These are phyloP conservation scores for Zizania latifolia DNA, from an alignment of 176 grass and related monocot genomes.

Conservation along the genomic window DNA sequence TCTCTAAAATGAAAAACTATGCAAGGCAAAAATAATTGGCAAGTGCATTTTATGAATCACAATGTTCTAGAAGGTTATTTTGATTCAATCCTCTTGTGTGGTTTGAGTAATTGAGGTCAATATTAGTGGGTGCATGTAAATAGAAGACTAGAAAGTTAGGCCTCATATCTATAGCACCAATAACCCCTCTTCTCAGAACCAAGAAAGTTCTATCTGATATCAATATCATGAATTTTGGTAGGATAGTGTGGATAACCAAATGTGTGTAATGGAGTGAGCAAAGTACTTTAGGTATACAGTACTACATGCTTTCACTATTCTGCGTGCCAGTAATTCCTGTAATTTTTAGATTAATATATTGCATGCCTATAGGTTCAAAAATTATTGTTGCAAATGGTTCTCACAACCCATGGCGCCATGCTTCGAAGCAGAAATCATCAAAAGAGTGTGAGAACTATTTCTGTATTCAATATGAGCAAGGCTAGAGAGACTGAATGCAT, in stretches of 20 bases:
- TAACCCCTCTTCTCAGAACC: not conserved
- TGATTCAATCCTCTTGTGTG: not conserved
- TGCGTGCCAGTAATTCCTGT: too few species aligned
- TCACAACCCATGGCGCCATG: conserved; percentile 93
- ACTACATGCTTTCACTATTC: too few species aligned
- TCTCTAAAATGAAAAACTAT: not conserved
- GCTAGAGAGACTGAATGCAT: not conserved
- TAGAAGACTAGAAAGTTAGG: not conserved
- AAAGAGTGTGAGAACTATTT: conserved; percentile 41
- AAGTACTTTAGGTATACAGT: not conserved
- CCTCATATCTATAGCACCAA: not conserved
- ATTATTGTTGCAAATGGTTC: conserved; percentile 91
- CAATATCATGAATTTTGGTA: not conserved
- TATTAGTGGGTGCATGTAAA: not conserved
- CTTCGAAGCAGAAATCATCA: conserved; percentile 93
- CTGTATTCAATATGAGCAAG: not conserved
- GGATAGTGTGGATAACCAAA: not conserved
- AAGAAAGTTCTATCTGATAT: not conserved
- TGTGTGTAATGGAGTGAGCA: not conserved
- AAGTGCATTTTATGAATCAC: not conserved
- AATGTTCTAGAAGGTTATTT: not conserved
- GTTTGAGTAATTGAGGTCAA: not conserved
- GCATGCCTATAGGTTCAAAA: conserved; percentile 59
- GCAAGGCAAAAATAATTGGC: not conserved
- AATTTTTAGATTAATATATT: conserved; percentile 1